These are phyloP conservation scores for Fragaria iinumae DNA, from an alignment of 306 rosid genomes.

Conservation along the genomic window DNA sequence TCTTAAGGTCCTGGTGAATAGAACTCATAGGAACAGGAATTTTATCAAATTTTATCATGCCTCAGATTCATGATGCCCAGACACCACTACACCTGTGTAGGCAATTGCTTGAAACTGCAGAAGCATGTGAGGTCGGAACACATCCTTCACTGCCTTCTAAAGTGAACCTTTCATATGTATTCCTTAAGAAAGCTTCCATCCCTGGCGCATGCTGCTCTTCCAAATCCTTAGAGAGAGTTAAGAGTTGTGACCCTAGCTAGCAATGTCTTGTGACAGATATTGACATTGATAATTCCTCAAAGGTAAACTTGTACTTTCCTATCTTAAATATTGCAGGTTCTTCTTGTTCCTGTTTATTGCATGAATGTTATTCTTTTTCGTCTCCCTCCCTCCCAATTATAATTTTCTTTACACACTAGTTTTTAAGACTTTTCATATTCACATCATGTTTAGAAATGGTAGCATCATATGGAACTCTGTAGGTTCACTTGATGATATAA, in stretches of 20 bases:
- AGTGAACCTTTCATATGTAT: neutral
- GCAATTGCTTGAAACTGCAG: slow-evolving; percentile 60
- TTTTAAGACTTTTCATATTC: neutral
- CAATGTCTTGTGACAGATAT: slow-evolving; percentile 62
- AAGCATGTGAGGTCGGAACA: slow-evolving; percentile 70
- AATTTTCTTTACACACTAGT: neutral
- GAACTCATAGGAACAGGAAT: slow-evolving; percentile 73
- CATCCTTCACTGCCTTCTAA: slow-evolving; percentile 16
- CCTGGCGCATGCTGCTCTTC: slow-evolving; percentile 72
- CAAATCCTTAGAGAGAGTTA: slow-evolving; percentile 39
- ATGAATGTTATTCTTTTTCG: neutral
- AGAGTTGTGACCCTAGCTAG: slow-evolving; percentile 53
- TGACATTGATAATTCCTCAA: slow-evolving; percentile 49
- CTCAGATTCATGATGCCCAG: slow-evolving; percentile 39
- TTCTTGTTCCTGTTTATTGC: neutral
- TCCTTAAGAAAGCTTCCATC: slow-evolving; percentile 87
- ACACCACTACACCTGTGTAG: slow-evolving; percentile 46
- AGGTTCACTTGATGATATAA: neutral
- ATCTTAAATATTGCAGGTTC: neutral
- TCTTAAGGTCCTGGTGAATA: slow-evolving; percentile 76
- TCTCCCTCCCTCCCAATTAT: neutral
- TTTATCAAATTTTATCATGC: slow-evolving; percentile 40
- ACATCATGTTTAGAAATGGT: neutral
- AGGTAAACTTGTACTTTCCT: slow-evolving; percentile 46
- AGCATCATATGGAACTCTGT: neutral